Conservation (phyloP, 2,329 filamentous ascomycete genomes). For the Trematosphaeria pertusa region DNA sequence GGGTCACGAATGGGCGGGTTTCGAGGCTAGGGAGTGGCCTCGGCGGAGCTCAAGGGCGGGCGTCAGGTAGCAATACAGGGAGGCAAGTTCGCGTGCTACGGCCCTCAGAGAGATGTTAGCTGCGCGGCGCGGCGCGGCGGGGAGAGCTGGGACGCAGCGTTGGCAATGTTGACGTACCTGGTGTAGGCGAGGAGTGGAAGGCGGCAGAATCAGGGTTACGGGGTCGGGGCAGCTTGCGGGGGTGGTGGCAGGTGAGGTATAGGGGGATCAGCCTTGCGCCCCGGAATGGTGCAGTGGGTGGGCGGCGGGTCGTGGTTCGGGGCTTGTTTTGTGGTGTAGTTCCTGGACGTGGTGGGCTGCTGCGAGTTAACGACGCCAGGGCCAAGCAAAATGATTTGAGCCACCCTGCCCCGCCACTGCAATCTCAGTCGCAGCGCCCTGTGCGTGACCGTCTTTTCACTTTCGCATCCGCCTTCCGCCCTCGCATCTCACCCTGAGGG, state of each 20-base stretch:
- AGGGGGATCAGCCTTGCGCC: constrained; percentile 21
- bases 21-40: constrained; percentile 29
- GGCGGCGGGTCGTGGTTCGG: constrained; percentile 25
- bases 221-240: constrained; percentile 1
- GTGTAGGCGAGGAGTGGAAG: constrained; percentile 33
- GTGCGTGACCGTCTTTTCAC: neutral
- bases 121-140: constrained; percentile 26
- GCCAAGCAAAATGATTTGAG: constrained; percentile 5
- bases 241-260: constrained; percentile 1
- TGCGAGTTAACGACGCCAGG: constrained; percentile 11
- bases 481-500: too few species aligned
- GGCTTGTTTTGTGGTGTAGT: constrained; percentile 29
- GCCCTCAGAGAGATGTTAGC: constrained; percentile 28
- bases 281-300: constrained; percentile 14
- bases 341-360: constrained; percentile 25
- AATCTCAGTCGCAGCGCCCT: too few species aligned
- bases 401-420: constrained; percentile 8
- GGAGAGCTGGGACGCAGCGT: constrained; percentile 28
- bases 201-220: constrained; percentile 3
- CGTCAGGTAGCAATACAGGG: constrained; percentile 21
- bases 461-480: neutral
- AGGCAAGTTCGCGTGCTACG: constrained; percentile 1
- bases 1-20: constrained; percentile 23
- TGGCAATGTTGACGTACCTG: constrained; percentile 46
- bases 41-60: constrained; percentile 14